Evolutionary conservation across 352 stramenopile genomes (phyloP), one percentile per base, ranked within the genome.

Genomic region (Phytopythium ostracodes): DNA sequence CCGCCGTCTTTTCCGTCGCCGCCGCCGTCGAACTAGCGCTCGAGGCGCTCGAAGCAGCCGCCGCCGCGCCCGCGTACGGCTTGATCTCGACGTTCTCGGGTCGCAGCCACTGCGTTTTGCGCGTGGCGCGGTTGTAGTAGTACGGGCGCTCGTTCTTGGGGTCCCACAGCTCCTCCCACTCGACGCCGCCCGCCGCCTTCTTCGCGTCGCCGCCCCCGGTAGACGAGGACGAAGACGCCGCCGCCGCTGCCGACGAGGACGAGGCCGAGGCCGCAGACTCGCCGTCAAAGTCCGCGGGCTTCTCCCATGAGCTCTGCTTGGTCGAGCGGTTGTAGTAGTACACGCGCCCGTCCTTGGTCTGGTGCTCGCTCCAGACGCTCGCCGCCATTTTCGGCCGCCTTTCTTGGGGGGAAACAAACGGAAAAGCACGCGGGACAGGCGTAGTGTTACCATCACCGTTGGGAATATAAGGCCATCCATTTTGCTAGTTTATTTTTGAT

Each of bases 311-410:
- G 75, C 87, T 96, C 68, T 94, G 79, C 77, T 94, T 92, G 12
- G 85, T 94, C 57, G 61, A 76, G 62, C 82, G 82, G 72, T 96
- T 96, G 79, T 96, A 94, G 73, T 94, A 96, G 69, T 96, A 96
- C 60, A 80, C 79, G 20, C 81, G 78, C 27, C 87, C 87, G 46
- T 96, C 87, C 66, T 94, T 93, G 29, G 85, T 94, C 65, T 84
- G 78, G 73, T 96, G 79, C 66, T 90, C 84, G 68, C 84, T 96
- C 84, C 87, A 96, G 24, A 88, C 70, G 40, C 66, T 71, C 60
- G 71, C 20, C 51, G 42, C 42, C 29, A 17, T 29, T 44, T 10
- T 20, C 47, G 20, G 14, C 43, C 31, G 18, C n/a, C 33, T 47
- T 47, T 52, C 27, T 46, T 31, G 44, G 22, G 36, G 52, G 33